phyloP scores from a whole-genome alignment of 768 basidiomycete genomes.

The Agaricus sinodeliciosus region DNA sequence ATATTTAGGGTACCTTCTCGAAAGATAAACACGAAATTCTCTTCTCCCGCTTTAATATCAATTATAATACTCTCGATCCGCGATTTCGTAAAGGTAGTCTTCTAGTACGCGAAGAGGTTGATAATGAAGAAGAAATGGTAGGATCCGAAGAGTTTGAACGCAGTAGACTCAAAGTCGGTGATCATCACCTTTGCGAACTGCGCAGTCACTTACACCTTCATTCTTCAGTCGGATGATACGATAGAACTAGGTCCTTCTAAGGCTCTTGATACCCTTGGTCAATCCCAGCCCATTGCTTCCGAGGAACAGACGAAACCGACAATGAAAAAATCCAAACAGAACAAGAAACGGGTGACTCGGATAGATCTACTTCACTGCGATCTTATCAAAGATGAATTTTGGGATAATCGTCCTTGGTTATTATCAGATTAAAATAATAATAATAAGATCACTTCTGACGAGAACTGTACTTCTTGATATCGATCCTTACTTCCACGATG shows the following conservation, averaged over 20 bases:
- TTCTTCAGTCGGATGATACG: too few relatives aligned
- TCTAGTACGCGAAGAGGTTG: slow-evolving; percentile 54
- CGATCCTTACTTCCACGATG: too few relatives aligned
- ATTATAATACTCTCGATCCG: slow-evolving; percentile 73
- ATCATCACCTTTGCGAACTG: too few relatives aligned
- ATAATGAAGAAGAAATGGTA: neutral
- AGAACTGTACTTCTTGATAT: too few relatives aligned
- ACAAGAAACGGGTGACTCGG: slow-evolving; percentile 26
- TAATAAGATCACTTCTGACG: too few relatives aligned
- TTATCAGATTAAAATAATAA: slow-evolving; percentile 29
- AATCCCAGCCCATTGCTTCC: slow-evolving; percentile 10
- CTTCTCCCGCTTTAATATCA: slow-evolving; percentile 74
- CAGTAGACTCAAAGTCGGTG: too few relatives aligned
- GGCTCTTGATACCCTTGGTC: neutral
- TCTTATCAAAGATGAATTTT: slow-evolving; percentile 78
- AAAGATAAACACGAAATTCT: slow-evolving; percentile 90
- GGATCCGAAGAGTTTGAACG: too few relatives aligned
- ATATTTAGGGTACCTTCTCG: slow-evolving; percentile 75
- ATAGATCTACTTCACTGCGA: slow-evolving; percentile 73
- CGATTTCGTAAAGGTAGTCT: slow-evolving; percentile 84
- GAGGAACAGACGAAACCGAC: slow-evolving; percentile 9
- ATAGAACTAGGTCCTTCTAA: too few relatives aligned
- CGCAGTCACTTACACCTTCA: too few relatives aligned
- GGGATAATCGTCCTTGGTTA: slow-evolving; percentile 54
- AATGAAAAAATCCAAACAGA: slow-evolving; percentile 21